These are phyloP conservation scores for Ustilago cynodontis DNA, from an alignment of 1,284 basidiomycete species.

Conservation along the genomic window DNA sequence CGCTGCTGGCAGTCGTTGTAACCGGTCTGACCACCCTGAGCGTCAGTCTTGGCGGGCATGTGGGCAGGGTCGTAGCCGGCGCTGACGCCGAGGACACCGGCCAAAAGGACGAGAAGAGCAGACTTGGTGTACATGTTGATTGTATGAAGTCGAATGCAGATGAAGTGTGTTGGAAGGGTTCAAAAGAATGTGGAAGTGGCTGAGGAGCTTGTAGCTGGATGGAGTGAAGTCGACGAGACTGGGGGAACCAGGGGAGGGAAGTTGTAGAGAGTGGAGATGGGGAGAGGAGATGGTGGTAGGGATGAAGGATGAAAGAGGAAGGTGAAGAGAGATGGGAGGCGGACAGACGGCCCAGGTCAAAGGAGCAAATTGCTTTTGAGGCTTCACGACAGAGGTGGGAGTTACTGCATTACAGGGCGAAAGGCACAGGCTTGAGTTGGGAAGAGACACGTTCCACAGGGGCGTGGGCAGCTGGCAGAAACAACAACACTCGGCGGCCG, in stretches of 20 bases:
- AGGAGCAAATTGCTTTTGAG: conserved; percentile 9
- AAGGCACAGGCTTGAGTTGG: not conserved
- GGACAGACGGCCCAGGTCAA: not conserved
- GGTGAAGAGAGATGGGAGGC: conserved; percentile 3
- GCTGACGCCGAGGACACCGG: conserved; percentile 47
- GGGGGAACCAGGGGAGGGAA: not conserved
- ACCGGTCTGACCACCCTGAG: conserved; percentile 60
- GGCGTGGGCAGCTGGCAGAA: not conserved
- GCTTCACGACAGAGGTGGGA: not conserved
- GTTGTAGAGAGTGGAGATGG: conserved; percentile 8
- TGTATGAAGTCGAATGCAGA: conserved; percentile 1
- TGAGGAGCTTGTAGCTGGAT: conserved; percentile 4
- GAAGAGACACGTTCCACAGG: not conserved
- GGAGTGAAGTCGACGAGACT: conserved; percentile 10
- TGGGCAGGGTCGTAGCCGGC: conserved; percentile 55
- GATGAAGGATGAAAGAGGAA: conserved; percentile 18
- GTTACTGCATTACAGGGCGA: not conserved
- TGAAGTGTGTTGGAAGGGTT: conserved; percentile 3
- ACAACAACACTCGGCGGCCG: conserved; percentile 9
- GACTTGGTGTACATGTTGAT: conserved; percentile 52
- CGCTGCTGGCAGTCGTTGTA: conserved; percentile 65
- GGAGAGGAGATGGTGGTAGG: conserved; percentile 8
- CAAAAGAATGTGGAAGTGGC: conserved; percentile 38
- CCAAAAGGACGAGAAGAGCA: conserved; percentile 49
- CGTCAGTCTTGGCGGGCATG: conserved; percentile 63